phyloP scores from a whole-genome alignment of 495 filamentous ascomycete species.

The Thermochaetoides thermophila region DNA sequence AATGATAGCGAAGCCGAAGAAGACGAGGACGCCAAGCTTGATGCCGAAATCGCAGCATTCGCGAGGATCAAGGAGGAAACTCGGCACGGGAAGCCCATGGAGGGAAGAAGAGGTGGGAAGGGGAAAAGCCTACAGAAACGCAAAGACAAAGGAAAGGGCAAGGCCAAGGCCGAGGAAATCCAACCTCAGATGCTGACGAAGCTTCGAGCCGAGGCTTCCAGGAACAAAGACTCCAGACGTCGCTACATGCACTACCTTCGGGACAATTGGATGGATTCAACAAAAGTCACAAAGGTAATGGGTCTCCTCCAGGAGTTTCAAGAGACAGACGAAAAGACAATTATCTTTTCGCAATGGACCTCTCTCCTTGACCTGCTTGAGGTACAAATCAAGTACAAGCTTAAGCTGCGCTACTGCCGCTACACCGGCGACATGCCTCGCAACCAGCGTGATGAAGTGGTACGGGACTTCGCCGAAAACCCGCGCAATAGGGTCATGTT shows the following conservation, averaged over 20 bases:
- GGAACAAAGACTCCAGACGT: slow-evolving; percentile 45
- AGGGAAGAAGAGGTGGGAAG: slow-evolving; percentile 3
- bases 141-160: slow-evolving; percentile 19
- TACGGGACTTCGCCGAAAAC: slow-evolving; percentile 57
- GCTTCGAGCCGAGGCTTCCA: slow-evolving; percentile 39
- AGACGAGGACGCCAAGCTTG: slow-evolving; percentile 1
- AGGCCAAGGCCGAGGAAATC: slow-evolving; percentile 11
- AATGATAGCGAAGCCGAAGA: slow-evolving; percentile 1
- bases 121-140: slow-evolving; percentile 7
- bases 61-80: slow-evolving; percentile 10
- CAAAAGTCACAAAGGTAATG: slow-evolving; percentile 64
- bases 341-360: slow-evolving; percentile 89
- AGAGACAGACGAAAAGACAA: slow-evolving; percentile 54
- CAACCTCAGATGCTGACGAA: slow-evolving; percentile 14
- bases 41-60: slow-evolving; percentile 7
- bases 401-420: slow-evolving; percentile 44
- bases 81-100: slow-evolving; percentile 2
- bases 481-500: slow-evolving; percentile 60
- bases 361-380: slow-evolving; percentile 85
- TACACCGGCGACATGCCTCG: slow-evolving; percentile 80
- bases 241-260: slow-evolving; percentile 51
- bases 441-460: slow-evolving; percentile 51
- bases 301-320: slow-evolving; percentile 42
- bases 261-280: slow-evolving; percentile 55
- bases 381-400: slow-evolving; percentile 57